These are phyloP conservation scores for Penicillium sp. DNA, from an alignment of 2,329 filamentous ascomycete genomes.

Conservation along the genomic window DNA sequence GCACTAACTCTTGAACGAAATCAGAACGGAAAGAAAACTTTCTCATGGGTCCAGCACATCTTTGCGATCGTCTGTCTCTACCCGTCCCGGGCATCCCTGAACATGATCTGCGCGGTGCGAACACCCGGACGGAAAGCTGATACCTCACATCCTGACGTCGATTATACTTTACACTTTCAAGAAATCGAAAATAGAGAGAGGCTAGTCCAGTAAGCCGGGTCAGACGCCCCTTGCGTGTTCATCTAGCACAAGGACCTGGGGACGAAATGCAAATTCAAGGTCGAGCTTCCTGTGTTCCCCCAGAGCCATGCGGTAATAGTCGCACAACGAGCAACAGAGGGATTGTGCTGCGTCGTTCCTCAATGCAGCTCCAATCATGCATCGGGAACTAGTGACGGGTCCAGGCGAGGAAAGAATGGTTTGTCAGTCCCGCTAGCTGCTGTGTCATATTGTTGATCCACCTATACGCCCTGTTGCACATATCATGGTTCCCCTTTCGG, in stretches of 20 bases:
- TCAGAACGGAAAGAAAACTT: background rate
- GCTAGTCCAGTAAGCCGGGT: conserved; percentile 1
- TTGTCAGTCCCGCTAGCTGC: conserved; percentile 17
- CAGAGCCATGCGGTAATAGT: conserved; percentile 10
- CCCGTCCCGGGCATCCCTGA: conserved; percentile 16
- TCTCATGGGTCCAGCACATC: conserved; percentile 5
- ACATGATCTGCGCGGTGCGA: conserved; percentile 12
- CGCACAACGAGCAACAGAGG: conserved; percentile 7
- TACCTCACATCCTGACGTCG: conserved; percentile 23
- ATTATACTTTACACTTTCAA: conserved; percentile 6
- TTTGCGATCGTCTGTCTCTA: conserved; percentile 12
- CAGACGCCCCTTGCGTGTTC: conserved; percentile 14
- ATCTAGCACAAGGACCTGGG: background rate
- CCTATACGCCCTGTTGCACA: conserved; percentile 4
- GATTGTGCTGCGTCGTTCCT: conserved; percentile 3
- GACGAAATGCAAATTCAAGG: background rate
- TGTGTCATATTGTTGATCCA: conserved; percentile 21
- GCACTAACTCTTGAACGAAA: background rate
- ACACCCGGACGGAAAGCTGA: conserved; percentile 10
- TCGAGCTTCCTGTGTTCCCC: background rate
- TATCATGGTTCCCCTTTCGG: conserved; percentile 1
- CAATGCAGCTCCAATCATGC: conserved; percentile 7
- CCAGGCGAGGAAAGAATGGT: conserved; percentile 8
- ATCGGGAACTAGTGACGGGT: background rate
- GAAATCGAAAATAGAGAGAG: background rate